These are phyloP conservation scores for Schwanniomyces polymorphus DNA, from an alignment of 805 yeast genomes.

Conservation along the genomic window DNA sequence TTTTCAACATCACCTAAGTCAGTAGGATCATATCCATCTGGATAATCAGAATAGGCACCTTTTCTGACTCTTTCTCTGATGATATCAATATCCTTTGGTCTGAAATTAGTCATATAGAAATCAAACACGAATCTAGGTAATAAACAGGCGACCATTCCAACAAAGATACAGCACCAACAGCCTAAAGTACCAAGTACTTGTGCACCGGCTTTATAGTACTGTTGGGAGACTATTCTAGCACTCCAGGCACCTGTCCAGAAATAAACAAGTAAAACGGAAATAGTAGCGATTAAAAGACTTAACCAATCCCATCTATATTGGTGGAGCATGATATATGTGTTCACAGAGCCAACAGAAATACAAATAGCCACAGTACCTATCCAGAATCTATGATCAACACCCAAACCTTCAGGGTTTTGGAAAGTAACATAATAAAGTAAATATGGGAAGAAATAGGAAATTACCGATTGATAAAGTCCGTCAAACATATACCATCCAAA, in stretches of 20 bases:
- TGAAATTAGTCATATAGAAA: slow-evolving; percentile 48
- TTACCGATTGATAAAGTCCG: slow-evolving; percentile 69
- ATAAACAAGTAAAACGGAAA: slow-evolving; percentile 59
- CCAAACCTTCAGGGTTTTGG: slow-evolving; percentile 52
- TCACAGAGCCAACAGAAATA: slow-evolving; percentile 63
- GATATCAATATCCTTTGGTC: slow-evolving; percentile 69
- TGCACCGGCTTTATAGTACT: slow-evolving; percentile 64
- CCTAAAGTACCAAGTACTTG: slow-evolving; percentile 59
- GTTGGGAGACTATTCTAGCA: slow-evolving; percentile 47
- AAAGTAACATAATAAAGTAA: slow-evolving; percentile 45
- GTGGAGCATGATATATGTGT: slow-evolving; percentile 63
- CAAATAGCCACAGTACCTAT: slow-evolving; percentile 64
- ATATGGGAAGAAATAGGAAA: slow-evolving; percentile 70
- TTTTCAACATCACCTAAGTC: slow-evolving; percentile 41
- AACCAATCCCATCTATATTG: slow-evolving; percentile 82
- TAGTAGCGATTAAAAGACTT: slow-evolving; percentile 47
- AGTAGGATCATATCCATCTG: slow-evolving; percentile 55
- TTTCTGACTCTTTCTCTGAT: slow-evolving; percentile 58
- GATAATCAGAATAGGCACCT: slow-evolving; percentile 54
- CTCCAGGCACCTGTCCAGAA: slow-evolving; percentile 87
- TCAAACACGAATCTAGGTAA: slow-evolving; percentile 62
- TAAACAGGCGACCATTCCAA: slow-evolving; percentile 54
- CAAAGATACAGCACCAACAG: slow-evolving; percentile 65
- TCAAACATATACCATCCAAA: slow-evolving; percentile 66
- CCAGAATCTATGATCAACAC: slow-evolving; percentile 67